These are phyloP conservation scores for Ophiostoma piceae DNA, from an alignment of 2,329 filamentous ascomycete species.

Conservation along the genomic window DNA sequence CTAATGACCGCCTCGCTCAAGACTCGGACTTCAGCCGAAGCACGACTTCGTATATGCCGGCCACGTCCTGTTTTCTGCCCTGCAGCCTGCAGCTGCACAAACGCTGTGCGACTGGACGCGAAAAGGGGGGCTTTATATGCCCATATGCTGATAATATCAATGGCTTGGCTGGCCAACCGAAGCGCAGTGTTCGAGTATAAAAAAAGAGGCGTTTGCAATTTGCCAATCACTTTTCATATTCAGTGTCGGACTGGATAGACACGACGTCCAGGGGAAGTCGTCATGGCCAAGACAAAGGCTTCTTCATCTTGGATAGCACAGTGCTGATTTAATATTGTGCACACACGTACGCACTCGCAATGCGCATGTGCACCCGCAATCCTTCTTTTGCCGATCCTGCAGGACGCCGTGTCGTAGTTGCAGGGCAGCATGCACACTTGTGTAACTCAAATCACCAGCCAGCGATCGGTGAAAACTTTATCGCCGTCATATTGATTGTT, in stretches of 20 bases:
- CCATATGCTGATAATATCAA: neutral
- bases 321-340: neutral
- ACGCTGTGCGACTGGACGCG: conserved; percentile 8
- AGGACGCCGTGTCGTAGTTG: conserved; percentile 20
- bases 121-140: neutral
- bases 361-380: conserved; percentile 9
- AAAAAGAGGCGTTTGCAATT: neutral
- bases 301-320: neutral
- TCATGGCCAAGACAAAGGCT: neutral
- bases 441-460: neutral
- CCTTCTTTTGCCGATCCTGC: conserved; percentile 21
- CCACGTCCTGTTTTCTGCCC: conserved; percentile 4
- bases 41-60: conserved; percentile 16
- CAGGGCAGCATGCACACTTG: conserved; percentile 6
- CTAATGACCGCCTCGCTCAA: neutral
- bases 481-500: neutral
- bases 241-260: neutral
- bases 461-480: neutral
- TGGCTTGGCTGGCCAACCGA: neutral
- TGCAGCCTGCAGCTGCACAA: conserved; percentile 12
- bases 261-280: neutral
- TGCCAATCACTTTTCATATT: neutral
- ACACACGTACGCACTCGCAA: neutral
- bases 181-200: neutral
- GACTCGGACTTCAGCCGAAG: conserved; percentile 19